These are phyloP conservation scores for Talaromyces nanjingensis DNA, from an alignment of 495 filamentous ascomycete genomes.

Conservation along the genomic window DNA sequence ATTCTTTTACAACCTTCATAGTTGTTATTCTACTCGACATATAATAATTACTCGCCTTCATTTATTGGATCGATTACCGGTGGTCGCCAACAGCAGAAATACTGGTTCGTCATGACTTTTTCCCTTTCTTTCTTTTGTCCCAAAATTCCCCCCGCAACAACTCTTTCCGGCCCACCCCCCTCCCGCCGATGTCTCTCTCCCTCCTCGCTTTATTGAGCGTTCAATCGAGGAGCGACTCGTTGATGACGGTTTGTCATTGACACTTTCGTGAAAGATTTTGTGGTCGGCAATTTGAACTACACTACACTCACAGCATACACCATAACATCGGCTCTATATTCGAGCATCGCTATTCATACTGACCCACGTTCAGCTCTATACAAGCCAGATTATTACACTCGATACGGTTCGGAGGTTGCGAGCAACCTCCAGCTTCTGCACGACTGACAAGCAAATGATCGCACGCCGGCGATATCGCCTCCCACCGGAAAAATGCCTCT, in stretches of 20 bases:
- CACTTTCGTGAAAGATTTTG: not conserved
- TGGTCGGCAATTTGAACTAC: not conserved
- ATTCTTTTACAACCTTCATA: not conserved
- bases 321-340: not conserved
- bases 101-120: constrained; percentile 8
- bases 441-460: constrained; percentile 6
- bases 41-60: not conserved
- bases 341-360: not conserved
- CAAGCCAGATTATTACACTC: not conserved
- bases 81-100: not conserved
- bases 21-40: not conserved
- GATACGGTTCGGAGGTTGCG: not conserved
- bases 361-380: not conserved
- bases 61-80: not conserved
- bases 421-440: not conserved
- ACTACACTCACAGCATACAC: not conserved
- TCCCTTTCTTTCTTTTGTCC: not conserved
- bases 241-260: not conserved
- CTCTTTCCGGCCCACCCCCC: constrained; percentile 6
- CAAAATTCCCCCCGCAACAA: constrained; percentile 3
- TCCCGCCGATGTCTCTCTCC: not conserved
- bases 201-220: not conserved
- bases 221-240: not conserved
- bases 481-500: constrained; percentile 12
- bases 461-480: not conserved